phyloP scores from a whole-genome alignment of 208 protist species.

The Leishmania gerbilli region DNA sequence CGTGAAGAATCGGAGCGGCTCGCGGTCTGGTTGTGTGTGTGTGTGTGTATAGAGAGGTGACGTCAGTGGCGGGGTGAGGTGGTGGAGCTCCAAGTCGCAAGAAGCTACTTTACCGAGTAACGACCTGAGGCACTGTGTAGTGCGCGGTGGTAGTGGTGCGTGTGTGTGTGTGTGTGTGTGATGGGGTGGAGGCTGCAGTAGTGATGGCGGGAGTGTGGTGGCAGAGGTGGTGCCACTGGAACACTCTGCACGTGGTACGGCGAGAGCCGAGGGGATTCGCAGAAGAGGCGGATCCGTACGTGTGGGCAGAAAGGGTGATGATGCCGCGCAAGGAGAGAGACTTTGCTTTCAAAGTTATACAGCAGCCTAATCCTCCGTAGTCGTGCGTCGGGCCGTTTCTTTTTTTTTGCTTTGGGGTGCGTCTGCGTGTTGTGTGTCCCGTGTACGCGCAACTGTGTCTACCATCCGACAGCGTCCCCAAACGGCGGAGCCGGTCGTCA shows the following conservation, averaged over 20 bases:
- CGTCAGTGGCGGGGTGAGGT: slow-evolving; percentile 7
- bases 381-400: too few relatives aligned
- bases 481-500: neutral
- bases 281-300: neutral
- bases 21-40: neutral
- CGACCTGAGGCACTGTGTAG: neutral
- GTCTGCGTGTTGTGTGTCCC: neutral
- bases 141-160: neutral
- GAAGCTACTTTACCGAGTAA: neutral
- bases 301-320: neutral
- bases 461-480: neutral
- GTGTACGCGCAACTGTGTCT: neutral
- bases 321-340: neutral
- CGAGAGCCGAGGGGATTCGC: neutral
- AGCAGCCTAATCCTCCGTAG: neutral
- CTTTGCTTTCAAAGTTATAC: neutral
- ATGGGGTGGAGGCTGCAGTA: neutral
- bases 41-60: slow-evolving; percentile 6
- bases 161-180: neutral
- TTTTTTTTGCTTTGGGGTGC: neutral
- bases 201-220: neutral
- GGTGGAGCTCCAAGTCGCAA: slow-evolving; percentile 2
- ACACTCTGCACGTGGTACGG: neutral
- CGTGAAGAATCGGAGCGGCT: slow-evolving; percentile 5
- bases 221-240: neutral